Percentiles rank a stretch among this genome's conserved stretches.
These are phyloP conservation scores for Exophiala xenobiotica DNA, from an alignment of 2,329 filamentous ascomycete genomes.

Conservation along the genomic window DNA sequence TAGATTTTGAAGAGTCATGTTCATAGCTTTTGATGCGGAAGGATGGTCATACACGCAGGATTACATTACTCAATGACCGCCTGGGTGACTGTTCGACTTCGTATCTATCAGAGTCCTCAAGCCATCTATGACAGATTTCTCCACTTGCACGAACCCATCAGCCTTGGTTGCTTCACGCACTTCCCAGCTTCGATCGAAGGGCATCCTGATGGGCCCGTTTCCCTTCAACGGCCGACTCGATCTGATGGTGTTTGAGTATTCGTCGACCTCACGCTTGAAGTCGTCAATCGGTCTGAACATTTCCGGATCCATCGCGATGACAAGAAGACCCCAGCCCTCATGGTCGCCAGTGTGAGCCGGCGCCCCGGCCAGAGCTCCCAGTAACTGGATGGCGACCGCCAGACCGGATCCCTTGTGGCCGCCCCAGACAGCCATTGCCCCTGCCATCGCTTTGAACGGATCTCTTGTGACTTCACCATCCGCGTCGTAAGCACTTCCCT, in stretches of 20 bases:
- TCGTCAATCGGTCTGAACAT: constrained; percentile 15
- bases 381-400: constrained; percentile 12
- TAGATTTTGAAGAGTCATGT: background rate
- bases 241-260: constrained; percentile 1
- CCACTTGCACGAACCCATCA: background rate
- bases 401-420: constrained; percentile 16
- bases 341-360: background rate
- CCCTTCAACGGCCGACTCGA: constrained; percentile 1
- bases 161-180: too few species aligned
- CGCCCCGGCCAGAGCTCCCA: constrained; percentile 10
- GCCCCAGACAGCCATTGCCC: constrained; percentile 18
- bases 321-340: constrained; percentile 5
- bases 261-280: constrained; percentile 13
- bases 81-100: background rate
- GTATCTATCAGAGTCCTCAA: background rate
- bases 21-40: too few species aligned
- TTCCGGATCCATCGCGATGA: constrained; percentile 15
- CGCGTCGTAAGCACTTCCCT: constrained; percentile 3
- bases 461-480: constrained; percentile 9
- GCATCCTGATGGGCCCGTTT: constrained; percentile 4
- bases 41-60: too few species aligned
- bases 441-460: constrained; percentile 7
- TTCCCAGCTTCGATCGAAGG: constrained; percentile 8
- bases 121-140: background rate
- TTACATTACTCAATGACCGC: too few species aligned